Conservation (phyloP, 2,329 filamentous ascomycete species). For the Ophiosphaerella narmari region DNA sequence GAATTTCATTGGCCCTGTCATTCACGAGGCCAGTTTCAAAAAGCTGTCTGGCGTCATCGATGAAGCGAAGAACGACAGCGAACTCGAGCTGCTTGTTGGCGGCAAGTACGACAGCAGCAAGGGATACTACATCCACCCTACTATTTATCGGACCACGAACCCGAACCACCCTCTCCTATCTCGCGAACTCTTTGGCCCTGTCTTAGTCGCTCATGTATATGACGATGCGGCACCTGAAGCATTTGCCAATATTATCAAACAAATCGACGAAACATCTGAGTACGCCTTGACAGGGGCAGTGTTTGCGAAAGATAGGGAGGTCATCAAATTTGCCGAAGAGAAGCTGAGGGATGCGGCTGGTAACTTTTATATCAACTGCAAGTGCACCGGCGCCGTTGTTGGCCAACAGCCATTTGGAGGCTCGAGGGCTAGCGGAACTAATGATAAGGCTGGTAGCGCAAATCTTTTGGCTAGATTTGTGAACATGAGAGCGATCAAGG, state of each 20-base stretch:
- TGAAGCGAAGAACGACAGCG: conserved; percentile 73
- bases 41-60: conserved; percentile 79
- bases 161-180: conserved; percentile 74
- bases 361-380: conserved; percentile 88
- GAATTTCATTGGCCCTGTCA: conserved; percentile 87
- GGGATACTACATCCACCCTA: conserved; percentile 84
- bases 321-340: conserved; percentile 71
- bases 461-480: conserved; percentile 59
- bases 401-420: conserved; percentile 59
- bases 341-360: conserved; percentile 73
- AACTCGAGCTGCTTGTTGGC: conserved; percentile 74
- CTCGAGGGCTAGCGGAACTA: conserved; percentile 60
- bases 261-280: conserved; percentile 73
- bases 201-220: conserved; percentile 77
- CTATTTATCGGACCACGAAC: conserved; percentile 76
- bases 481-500: conserved; percentile 61
- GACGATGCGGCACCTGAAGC: conserved; percentile 65
- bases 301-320: conserved; percentile 71
- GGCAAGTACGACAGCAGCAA: conserved; percentile 77
- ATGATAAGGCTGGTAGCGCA: conserved; percentile 62
- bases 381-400: conserved; percentile 62
- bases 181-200: conserved; percentile 81
- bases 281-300: conserved; percentile 80
- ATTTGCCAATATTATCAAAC: conserved; percentile 63
- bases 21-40: conserved; percentile 80